Base-by-base conservation (phyloP, 306 rosid genomes). In the Pyrus bretschneideri region DNA sequence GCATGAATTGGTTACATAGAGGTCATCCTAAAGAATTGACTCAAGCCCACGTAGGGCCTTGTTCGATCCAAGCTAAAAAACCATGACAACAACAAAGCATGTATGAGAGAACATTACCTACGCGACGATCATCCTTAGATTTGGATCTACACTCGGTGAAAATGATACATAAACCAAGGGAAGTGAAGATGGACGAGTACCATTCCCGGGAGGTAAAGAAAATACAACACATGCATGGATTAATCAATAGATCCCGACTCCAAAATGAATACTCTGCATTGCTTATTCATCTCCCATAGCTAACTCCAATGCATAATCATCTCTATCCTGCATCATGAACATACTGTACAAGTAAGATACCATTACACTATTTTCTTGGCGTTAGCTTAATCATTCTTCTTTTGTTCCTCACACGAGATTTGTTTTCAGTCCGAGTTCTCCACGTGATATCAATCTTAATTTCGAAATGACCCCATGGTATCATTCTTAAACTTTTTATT, bases 281-380 rank as follows among this genome's bases (percentile, higher is more conserved):
- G 71, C 84, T 87, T 81, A 95, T 81, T 95, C 99, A 46, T 95
- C 99, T 11, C 88, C 99, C 96, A 95, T 83, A 42, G 99, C 99
- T 80, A 95, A 86, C 84, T 95, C 99, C 89, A 95, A 86, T 5
- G 99, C 99, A 82, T 95, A 95, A 82, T 95, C 98, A 80, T 95
- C 99, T 85, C 99, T 87, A 70, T 95, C 99, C 99, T 95, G 93
- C 75, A 85, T 52, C 65, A 60, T 49, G 68, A 78, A 46, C n/a
- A 66, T 31, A 82, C 21, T 71, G 66, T 66, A 76, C 78, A 58
- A 64, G 55, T 73, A 76, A 63, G 57, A 66, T 30, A 63, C 59
- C 72, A 57, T 64, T 23, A 81, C 44, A 75, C 19, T 79, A 51
- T 8, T 22, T 29, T 49, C 49, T 67, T 13, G 3, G 19, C 9